Percentiles rank a stretch among this genome's conserved stretches.
These are phyloP conservation scores for Penicillium hordei DNA, from an alignment of 2,329 filamentous ascomycete species.

Conservation along the genomic window DNA sequence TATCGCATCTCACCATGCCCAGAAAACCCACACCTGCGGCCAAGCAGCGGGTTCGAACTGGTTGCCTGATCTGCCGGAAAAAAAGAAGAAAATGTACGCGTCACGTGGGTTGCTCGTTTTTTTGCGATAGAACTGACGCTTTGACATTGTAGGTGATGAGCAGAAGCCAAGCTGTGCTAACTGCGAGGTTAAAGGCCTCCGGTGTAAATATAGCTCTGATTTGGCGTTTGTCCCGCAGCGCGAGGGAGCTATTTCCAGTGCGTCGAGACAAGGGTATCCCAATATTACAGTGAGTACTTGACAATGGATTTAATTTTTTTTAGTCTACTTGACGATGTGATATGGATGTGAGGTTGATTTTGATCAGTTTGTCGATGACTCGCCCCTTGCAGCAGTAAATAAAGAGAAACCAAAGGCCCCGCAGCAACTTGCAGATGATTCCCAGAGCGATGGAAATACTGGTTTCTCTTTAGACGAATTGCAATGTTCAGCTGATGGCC, in stretches of 20 bases:
- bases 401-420: conserved; percentile 3
- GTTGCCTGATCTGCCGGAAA: conserved; percentile 28
- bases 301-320: neutral
- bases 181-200: conserved; percentile 25
- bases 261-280: conserved; percentile 13
- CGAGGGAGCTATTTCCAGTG: conserved; percentile 2
- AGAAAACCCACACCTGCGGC: conserved; percentile 24
- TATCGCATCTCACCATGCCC: conserved; percentile 17
- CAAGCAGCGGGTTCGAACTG: conserved; percentile 29
- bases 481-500: neutral
- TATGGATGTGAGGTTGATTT: neutral
- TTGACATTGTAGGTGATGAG: conserved; percentile 22
- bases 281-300: conserved; percentile 20
- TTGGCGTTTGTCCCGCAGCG: conserved; percentile 24
- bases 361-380: conserved; percentile 24
- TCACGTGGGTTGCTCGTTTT: neutral
- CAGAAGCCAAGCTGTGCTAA: conserved; percentile 28
- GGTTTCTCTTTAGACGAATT: neutral
- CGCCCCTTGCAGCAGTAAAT: conserved; percentile 11
- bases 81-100: conserved; percentile 28
- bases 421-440: neutral
- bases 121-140: neutral
- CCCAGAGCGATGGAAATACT: conserved; percentile 1
- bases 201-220: conserved; percentile 26
- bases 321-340: neutral